These are phyloP conservation scores for Geum urbanum DNA, from an alignment of 306 rosid species.

Conservation along the genomic window DNA sequence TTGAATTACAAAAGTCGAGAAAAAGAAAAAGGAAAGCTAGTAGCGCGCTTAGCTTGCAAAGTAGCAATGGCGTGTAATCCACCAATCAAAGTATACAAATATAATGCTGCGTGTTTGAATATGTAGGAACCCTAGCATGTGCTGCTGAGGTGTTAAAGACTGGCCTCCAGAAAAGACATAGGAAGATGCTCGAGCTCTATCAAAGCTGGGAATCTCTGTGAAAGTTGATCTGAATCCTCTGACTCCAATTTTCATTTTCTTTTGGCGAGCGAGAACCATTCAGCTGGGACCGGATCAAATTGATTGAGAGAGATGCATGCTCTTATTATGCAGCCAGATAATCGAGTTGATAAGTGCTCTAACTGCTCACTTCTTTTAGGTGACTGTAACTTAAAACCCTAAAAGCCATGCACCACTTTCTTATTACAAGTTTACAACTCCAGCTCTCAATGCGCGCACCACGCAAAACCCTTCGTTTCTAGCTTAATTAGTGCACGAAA, in stretches of 20 bases:
- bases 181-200: conserved; percentile 1
- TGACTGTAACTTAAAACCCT: background rate
- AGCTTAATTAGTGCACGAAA: background rate
- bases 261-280: background rate
- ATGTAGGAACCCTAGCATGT: conserved; percentile 37
- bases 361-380: conserved; percentile 39
- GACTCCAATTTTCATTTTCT: background rate
- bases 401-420: conserved; percentile 37
- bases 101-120: background rate
- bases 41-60: background rate
- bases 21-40: conserved; percentile 9
- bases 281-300: conserved; percentile 3
- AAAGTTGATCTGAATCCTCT: background rate
- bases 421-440: background rate
- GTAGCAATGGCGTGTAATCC: conserved; percentile 45
- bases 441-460: conserved; percentile 34
- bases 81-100: conserved; percentile 20
- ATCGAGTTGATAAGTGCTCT: conserved; percentile 52
- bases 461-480: conserved; percentile 14
- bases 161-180: conserved; percentile 20
- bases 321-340: conserved; percentile 30
- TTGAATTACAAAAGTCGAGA: conserved; percentile 5
- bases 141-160: conserved; percentile 46
- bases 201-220: conserved; percentile 18
- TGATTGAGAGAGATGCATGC: background rate